phyloP scores from a whole-genome alignment of 2,329 filamentous ascomycete genomes.

The Kalaharituber pfeilii region DNA sequence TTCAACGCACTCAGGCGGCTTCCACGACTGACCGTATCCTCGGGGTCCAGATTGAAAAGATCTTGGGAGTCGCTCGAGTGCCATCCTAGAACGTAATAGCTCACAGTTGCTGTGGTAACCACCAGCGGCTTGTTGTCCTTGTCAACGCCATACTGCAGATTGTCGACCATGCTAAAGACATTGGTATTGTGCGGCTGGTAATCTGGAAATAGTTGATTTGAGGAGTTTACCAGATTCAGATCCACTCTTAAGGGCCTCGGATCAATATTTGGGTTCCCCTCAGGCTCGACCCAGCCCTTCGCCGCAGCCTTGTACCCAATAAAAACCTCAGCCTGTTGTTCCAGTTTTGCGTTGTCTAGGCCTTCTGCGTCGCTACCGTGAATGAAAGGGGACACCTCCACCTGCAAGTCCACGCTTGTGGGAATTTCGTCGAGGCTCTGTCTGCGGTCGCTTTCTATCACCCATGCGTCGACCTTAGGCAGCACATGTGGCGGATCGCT shows the following conservation, averaged over 20 bases:
- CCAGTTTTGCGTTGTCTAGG: conserved; percentile 17
- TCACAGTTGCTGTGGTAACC: conserved; percentile 23
- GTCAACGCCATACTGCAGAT: conserved; percentile 24
- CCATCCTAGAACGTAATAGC: conserved; percentile 31
- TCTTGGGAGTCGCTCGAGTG: conserved; percentile 23
- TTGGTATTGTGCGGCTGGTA: conserved; percentile 29
- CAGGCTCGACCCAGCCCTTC: conserved; percentile 14
- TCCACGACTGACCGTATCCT: neutral
- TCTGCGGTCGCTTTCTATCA: conserved; percentile 28
- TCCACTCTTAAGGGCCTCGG: conserved; percentile 1
- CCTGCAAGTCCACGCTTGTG: conserved; percentile 26
- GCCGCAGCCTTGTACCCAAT: conserved; percentile 26
- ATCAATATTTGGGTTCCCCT: neutral
- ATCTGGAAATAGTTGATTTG: conserved; percentile 30
- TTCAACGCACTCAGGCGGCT: conserved; percentile 16
- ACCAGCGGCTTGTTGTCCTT: conserved; percentile 8
- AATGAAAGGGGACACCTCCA: conserved; percentile 29
- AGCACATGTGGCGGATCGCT: conserved; percentile 3
- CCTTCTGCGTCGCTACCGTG: conserved; percentile 7
- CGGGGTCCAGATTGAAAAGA: conserved; percentile 10
- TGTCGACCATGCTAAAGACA: conserved; percentile 30
- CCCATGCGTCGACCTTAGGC: conserved; percentile 25
- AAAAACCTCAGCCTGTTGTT: conserved; percentile 29
- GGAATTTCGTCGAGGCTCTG: conserved; percentile 26
- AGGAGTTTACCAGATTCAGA: conserved; percentile 14